Conservation (phyloP, 2,329 filamentous ascomycete species). For the Aspergillus felis region DNA sequence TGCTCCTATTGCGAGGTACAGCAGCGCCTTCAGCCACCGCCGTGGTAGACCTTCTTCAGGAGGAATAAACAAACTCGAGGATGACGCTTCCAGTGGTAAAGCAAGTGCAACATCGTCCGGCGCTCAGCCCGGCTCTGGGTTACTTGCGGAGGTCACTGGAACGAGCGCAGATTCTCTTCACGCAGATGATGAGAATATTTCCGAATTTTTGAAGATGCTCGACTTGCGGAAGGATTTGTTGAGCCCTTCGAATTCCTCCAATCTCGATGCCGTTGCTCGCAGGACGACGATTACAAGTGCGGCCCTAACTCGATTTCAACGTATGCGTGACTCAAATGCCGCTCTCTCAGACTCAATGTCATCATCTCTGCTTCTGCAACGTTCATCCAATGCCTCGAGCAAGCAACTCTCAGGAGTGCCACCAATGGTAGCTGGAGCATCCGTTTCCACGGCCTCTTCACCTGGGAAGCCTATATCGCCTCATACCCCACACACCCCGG, state of each 20-base stretch:
- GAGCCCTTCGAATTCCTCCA: constrained; percentile 53
- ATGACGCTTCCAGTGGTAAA: constrained; percentile 57
- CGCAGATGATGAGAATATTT: constrained; percentile 89
- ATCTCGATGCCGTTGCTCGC: constrained; percentile 66
- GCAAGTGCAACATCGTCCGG: constrained; percentile 49
- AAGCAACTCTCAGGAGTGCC: constrained; percentile 67
- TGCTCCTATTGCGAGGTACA: constrained; percentile 74
- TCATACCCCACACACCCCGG: constrained; percentile 87
- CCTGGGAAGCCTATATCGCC: constrained; percentile 86
- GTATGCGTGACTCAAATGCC: constrained; percentile 84
- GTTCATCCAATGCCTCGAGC: constrained; percentile 72
- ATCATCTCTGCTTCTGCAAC: constrained; percentile 78
- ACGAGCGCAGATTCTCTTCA: constrained; percentile 62
- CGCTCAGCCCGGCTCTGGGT: constrained; percentile 68
- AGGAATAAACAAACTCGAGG: constrained; percentile 57
- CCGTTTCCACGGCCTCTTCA: constrained; percentile 79
- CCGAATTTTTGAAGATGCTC: constrained; percentile 83
- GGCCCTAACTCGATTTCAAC: constrained; percentile 78
- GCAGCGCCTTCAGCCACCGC: constrained; percentile 89
- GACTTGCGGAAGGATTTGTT: constrained; percentile 87
- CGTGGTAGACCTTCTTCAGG: constrained; percentile 73
- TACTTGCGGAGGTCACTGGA: constrained; percentile 66
- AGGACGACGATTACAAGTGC: constrained; percentile 74
- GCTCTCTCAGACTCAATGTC: constrained; percentile 90
- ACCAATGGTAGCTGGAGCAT: constrained; percentile 60